phyloP scores from a whole-genome alignment of 768 basidiomycete genomes.

The Collybia sp. region DNA sequence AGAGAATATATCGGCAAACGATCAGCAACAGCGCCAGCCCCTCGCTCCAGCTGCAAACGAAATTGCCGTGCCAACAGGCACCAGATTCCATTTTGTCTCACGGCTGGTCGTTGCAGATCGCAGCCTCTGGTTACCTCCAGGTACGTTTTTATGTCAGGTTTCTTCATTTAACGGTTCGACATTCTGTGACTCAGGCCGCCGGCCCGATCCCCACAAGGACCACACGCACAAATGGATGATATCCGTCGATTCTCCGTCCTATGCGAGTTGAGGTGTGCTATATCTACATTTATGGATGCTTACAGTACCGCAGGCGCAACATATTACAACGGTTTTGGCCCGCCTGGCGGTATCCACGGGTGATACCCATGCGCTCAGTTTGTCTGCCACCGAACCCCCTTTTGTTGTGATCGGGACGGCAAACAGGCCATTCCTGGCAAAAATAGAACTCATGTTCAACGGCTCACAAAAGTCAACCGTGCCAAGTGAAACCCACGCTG shows the following conservation, averaged over 20 bases:
- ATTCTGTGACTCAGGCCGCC: slow-evolving; percentile 20
- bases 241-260: slow-evolving; percentile 46
- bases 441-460: slow-evolving; percentile 40
- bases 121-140: slow-evolving; percentile 40
- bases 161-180: background rate
- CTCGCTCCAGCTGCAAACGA: background rate
- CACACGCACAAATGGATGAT: slow-evolving; percentile 55
- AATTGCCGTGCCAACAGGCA: slow-evolving; percentile 10
- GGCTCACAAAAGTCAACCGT: slow-evolving; percentile 15
- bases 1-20: too few species aligned
- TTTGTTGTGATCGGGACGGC: slow-evolving; percentile 41
- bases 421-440: slow-evolving; percentile 39
- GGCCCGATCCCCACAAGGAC: slow-evolving; percentile 12
- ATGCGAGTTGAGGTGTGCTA: slow-evolving; percentile 25
- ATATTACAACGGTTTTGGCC: slow-evolving; percentile 42
- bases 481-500: slow-evolving; percentile 6
- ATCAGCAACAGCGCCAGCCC: background rate
- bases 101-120: slow-evolving; percentile 44
- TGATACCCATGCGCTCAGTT: slow-evolving; percentile 9
- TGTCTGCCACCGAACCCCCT: slow-evolving; percentile 29
- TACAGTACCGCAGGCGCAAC: slow-evolving; percentile 24
- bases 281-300: slow-evolving; percentile 1
- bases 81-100: slow-evolving; percentile 45
- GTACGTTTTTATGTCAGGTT: slow-evolving; percentile 19
- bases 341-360: slow-evolving; percentile 27